phyloP scores from a whole-genome alignment of 345 rosid genomes.

The Nasturtium officinale region DNA sequence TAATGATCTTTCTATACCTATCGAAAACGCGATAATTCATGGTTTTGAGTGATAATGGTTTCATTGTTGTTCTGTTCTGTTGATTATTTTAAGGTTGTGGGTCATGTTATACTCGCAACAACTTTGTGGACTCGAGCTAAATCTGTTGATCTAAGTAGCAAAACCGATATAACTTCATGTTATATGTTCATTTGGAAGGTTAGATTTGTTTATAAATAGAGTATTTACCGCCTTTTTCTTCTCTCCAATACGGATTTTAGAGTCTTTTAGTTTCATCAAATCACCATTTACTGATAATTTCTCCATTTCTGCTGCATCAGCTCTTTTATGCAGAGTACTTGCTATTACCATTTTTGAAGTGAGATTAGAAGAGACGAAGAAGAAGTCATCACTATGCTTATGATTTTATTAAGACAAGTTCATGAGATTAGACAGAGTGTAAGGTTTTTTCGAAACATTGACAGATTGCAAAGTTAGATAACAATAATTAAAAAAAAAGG shows the following conservation, averaged over 20 bases:
- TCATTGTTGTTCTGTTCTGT: neutral
- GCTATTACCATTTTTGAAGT: constrained; percentile 82
- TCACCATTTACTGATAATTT: constrained; percentile 18
- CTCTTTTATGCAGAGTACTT: constrained; percentile 92
- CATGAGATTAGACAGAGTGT: constrained; percentile 14
- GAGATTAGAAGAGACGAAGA: constrained; percentile 17
- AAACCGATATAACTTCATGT: constrained; percentile 79
- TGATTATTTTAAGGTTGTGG: constrained; percentile 54
- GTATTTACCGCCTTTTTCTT: neutral
- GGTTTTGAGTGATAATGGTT: neutral
- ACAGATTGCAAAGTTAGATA: neutral
- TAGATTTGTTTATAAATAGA: constrained; percentile 15
- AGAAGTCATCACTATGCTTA: constrained; percentile 10
- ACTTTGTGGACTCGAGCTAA: constrained; percentile 76
- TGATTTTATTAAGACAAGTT: constrained; percentile 19
- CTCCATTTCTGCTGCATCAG: constrained; percentile 48
- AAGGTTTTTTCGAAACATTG: constrained; percentile 9
- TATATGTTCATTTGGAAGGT: constrained; percentile 99
- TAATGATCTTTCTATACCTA: constrained; percentile 40
- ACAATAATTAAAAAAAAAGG: too few relatives aligned
- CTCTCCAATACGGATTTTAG: neutral
- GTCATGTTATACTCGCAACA: constrained; percentile 66
- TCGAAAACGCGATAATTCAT: neutral
- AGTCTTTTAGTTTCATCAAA: neutral
- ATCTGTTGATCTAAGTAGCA: constrained; percentile 71